These are phyloP conservation scores for Rhodosporidiobolus odoratus DNA, from an alignment of 768 basidiomycete species.

Conservation along the genomic window DNA sequence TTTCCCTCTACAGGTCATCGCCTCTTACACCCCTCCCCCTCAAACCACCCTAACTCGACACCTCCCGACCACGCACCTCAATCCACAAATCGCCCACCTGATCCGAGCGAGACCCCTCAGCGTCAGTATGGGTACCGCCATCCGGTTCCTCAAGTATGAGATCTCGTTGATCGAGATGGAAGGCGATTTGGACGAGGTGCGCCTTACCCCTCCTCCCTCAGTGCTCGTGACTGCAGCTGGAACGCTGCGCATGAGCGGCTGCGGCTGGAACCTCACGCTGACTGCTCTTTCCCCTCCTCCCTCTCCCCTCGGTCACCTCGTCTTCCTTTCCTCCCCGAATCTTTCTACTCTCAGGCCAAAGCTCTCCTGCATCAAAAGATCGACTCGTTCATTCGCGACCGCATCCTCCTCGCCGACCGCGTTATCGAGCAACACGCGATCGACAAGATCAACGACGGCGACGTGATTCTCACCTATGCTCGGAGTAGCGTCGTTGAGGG, in stretches of 20 bases:
- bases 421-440: slow-evolving; percentile 84
- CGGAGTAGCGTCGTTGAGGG: slow-evolving; percentile 93
- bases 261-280: neutral
- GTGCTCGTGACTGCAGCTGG: too few relatives aligned
- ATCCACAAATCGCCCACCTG: slow-evolving; percentile 85
- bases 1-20: slow-evolving; percentile 63
- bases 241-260: slow-evolving; percentile 4
- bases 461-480: slow-evolving; percentile 87
- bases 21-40: slow-evolving; percentile 79
- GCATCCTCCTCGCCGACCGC: slow-evolving; percentile 85
- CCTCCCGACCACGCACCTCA: slow-evolving; percentile 75
- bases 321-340: neutral
- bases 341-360: slow-evolving; percentile 64
- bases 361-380: slow-evolving; percentile 74
- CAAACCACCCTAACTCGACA: slow-evolving; percentile 83
- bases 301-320: neutral
- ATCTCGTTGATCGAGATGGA: slow-evolving; percentile 89
- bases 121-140: slow-evolving; percentile 89
- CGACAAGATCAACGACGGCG: slow-evolving; percentile 90
- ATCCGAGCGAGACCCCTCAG: slow-evolving; percentile 84
- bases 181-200: slow-evolving; percentile 87
- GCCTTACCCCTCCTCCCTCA: slow-evolving; percentile 36
- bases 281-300: slow-evolving; percentile 2
- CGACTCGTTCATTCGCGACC: slow-evolving; percentile 86
- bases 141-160: slow-evolving; percentile 87